phyloP scores from a whole-genome alignment of 192 early-diverging fungal genomes.

The Linnemannia elongata region DNA sequence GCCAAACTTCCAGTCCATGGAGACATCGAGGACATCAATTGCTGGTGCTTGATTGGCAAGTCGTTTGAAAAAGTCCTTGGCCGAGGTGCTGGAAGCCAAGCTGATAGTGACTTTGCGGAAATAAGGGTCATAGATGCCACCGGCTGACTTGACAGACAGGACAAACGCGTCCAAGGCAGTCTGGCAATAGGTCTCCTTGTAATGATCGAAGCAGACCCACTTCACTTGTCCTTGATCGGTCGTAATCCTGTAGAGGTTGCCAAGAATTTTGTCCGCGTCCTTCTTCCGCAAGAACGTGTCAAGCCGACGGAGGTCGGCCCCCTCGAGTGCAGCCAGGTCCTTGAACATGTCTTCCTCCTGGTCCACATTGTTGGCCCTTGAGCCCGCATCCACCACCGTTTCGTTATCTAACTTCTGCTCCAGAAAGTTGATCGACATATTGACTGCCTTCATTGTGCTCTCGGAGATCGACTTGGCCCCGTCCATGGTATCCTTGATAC shows the following conservation, averaged over 20 bases:
- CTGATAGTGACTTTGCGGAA: constrained; percentile 3
- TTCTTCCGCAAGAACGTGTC: constrained; percentile 14
- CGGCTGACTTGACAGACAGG: not conserved
- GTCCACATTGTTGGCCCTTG: not conserved
- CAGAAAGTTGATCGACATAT: constrained; percentile 9
- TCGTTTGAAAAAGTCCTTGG: constrained; percentile 18
- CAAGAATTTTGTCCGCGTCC: constrained; percentile 26
- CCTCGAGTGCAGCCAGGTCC: constrained; percentile 23
- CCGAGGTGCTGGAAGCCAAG: not conserved
- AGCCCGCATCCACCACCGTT: not conserved
- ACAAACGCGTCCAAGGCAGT: constrained; percentile 9
- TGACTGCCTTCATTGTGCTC: not conserved
- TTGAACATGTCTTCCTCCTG: not conserved
- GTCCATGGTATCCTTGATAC: not conserved
- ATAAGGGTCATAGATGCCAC: not conserved
- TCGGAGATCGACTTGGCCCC: not conserved
- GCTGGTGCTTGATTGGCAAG: not conserved
- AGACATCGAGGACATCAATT: constrained; percentile 5
- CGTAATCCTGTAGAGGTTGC: constrained; percentile 30
- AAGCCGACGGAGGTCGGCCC: constrained; percentile 20
- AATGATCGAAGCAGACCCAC: constrained; percentile 48
- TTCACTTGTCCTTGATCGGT: constrained; percentile 34
- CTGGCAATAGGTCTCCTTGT: constrained; percentile 7
- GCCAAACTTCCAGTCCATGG: not conserved
- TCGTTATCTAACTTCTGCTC: not conserved